Evolutionary conservation across 2,329 filamentous ascomycete species (phyloP).

Genomic region (Emericellopsis cladophorae): DNA sequence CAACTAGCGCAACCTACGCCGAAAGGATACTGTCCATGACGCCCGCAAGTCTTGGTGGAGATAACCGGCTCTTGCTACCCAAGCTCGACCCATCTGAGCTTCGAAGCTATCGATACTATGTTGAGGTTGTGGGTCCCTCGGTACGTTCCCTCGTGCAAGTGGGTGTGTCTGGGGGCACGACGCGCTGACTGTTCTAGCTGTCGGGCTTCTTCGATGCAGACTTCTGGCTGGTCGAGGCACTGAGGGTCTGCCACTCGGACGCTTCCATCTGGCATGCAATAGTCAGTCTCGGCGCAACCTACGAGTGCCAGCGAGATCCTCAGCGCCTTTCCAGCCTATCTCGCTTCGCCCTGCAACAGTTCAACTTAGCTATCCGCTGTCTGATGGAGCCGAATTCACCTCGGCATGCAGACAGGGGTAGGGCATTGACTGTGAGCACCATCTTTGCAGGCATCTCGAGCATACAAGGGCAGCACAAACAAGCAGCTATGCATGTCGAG

Average conservation of each 20-base stretch:
- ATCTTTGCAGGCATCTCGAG: conserved; percentile 8
- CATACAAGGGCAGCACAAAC: conserved; percentile 6
- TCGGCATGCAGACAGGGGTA: conserved; percentile 1
- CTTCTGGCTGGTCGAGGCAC: conserved; percentile 9
- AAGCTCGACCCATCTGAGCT: conserved; percentile 2
- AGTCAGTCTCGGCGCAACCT: conserved; percentile 7
- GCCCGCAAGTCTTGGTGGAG: not conserved
- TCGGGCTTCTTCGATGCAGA: conserved; percentile 7
- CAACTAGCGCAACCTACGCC: not conserved
- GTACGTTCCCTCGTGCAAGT: too few species aligned
- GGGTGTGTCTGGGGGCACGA: too few species aligned
- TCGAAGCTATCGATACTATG: conserved; percentile 7
- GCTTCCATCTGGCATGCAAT: conserved; percentile 10
- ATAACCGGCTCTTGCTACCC: conserved; percentile 1
- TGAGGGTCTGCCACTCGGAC: conserved; percentile 6
- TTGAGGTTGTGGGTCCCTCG: conserved; percentile 5
- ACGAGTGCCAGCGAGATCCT: not conserved
- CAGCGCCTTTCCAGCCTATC: too few species aligned
- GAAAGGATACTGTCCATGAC: not conserved
- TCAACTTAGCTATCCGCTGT: conserved; percentile 6
- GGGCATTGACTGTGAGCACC: conserved; percentile 7
- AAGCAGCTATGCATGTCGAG: conserved; percentile 5
- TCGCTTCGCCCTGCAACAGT: conserved; percentile 5
- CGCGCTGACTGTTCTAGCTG: not conserved
- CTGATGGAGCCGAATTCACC: conserved; percentile 1